A percentile compares a stretch with the other conserved stretches of the same genome.
Conservation (phyloP, 805 yeast species). For the Ogataea henricii region DNA sequence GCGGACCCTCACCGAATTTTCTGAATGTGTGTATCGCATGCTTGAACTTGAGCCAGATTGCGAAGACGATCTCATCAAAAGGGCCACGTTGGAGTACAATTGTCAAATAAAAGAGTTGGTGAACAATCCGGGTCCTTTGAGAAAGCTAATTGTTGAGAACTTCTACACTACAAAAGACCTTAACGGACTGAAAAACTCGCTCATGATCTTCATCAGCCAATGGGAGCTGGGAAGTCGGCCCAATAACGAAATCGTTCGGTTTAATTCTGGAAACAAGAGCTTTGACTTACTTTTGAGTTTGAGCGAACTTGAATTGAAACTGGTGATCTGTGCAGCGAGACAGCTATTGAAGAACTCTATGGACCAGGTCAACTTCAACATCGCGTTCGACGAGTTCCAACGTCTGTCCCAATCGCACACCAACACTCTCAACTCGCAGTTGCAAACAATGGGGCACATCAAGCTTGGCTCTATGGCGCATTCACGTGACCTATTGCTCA, state of each 20-base stretch:
- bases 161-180: constrained; percentile 63
- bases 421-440: constrained; percentile 37
- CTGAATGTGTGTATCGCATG: constrained; percentile 42
- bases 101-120: constrained; percentile 34
- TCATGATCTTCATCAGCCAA: constrained; percentile 42
- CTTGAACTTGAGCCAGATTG: constrained; percentile 12
- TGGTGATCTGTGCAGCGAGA: constrained; percentile 76
- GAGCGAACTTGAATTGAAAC: constrained; percentile 70
- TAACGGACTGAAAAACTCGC: constrained; percentile 47
- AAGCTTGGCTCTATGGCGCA: constrained; percentile 13
- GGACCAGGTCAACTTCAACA: constrained; percentile 69
- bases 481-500: constrained; percentile 54
- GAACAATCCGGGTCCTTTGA: constrained; percentile 34
- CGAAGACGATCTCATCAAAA: constrained; percentile 12
- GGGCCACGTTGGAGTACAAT: constrained; percentile 32
- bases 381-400: constrained; percentile 70
- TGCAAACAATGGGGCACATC: constrained; percentile 46
- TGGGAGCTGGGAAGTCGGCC: constrained; percentile 5
- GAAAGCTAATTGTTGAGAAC: constrained; percentile 43
- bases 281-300: constrained; percentile 39
- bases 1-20: constrained; percentile 48
- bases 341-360: constrained; percentile 59
- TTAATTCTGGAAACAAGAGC: constrained; percentile 15
- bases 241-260: constrained; percentile 4
- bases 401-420: constrained; percentile 30